A percentile compares a stretch with the other conserved stretches of the same genome.
phyloP scores from a whole-genome alignment of 768 basidiomycete species.

The Fibroporia radiculosa region DNA sequence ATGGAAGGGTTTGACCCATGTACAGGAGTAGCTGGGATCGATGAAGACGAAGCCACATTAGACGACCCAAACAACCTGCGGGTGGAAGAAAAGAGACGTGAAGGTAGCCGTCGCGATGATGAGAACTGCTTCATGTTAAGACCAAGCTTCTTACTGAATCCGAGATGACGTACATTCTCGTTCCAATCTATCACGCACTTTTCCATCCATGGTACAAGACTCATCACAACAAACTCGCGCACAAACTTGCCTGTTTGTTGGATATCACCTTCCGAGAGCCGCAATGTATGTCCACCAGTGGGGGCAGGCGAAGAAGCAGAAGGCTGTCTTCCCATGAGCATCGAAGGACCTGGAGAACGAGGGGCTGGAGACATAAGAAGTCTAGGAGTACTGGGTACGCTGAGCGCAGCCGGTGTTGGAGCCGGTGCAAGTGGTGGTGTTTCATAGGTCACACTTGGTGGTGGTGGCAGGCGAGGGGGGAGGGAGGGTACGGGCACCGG shows the following conservation, averaged over 20 bases:
- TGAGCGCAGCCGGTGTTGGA: conserved; percentile 5
- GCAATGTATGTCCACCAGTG: conserved; percentile 27
- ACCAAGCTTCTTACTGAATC: not conserved
- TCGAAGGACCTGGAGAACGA: conserved; percentile 7
- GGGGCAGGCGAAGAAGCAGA: not conserved
- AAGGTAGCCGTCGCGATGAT: conserved; percentile 72
- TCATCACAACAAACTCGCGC: conserved; percentile 84
- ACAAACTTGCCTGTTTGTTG: conserved; percentile 69
- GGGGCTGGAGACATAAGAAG: conserved; percentile 11
- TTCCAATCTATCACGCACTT: conserved; percentile 92
- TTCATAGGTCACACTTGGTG: conserved; percentile 23
- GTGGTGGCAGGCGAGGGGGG: conserved; percentile 60
- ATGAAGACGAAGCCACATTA: conserved; percentile 29
- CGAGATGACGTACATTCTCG: conserved; percentile 48
- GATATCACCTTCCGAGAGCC: conserved; percentile 65
- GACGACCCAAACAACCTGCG: conserved; percentile 70
- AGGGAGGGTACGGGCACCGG: conserved; percentile 61
- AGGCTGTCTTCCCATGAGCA: not conserved
- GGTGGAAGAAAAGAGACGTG: conserved; percentile 80
- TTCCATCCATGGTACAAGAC: conserved; percentile 95
- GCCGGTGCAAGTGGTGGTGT: conserved; percentile 13
- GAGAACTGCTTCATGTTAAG: conserved; percentile 39
- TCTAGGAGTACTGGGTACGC: conserved; percentile 24
- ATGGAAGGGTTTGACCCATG: conserved; percentile 31
- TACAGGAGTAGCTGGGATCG: conserved; percentile 30